A percentile compares a stretch with the other conserved stretches of the same genome.
phyloP scores from a whole-genome alignment of 352 stramenopile genomes.

The Phytopythium cucurbitacearum region DNA sequence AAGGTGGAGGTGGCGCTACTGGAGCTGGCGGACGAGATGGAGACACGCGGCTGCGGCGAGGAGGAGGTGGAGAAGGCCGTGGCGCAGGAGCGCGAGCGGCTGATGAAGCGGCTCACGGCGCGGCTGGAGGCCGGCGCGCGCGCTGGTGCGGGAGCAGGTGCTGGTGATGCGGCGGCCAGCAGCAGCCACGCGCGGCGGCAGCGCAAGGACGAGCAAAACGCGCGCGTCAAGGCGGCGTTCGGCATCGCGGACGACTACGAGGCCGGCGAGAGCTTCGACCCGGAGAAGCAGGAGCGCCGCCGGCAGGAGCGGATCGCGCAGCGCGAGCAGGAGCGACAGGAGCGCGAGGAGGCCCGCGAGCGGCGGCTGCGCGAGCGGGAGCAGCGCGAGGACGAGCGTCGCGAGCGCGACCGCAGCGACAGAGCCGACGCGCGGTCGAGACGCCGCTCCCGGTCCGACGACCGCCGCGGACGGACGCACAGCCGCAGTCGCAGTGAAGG shows the following conservation, averaged over 20 bases:
- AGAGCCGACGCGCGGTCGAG: constrained; percentile 10
- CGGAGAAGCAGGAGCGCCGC: constrained; percentile 61
- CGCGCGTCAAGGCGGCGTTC: constrained; percentile 64
- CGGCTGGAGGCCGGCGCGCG: constrained; percentile 1
- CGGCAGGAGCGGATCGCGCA: constrained; percentile 42
- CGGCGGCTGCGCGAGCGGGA: constrained; percentile 32
- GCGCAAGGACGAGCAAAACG: constrained; percentile 67
- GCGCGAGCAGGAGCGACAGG: constrained; percentile 42
- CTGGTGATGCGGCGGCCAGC: no score
- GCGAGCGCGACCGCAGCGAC: constrained; percentile 23
- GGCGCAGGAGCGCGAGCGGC: constrained; percentile 42
- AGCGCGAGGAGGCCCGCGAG: constrained; percentile 36
- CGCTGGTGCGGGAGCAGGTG: neutral
- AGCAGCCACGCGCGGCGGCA: constrained; percentile 54
- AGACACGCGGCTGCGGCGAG: constrained; percentile 60
- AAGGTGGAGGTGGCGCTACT: constrained; percentile 76
- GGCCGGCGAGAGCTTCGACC: constrained; percentile 72
- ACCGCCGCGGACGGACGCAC: constrained; percentile 8
- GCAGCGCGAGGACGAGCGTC: constrained; percentile 24
- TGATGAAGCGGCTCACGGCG: constrained; percentile 30
- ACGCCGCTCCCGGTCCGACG: constrained; percentile 15
- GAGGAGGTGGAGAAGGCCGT: constrained; percentile 72
- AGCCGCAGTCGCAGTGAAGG: constrained; percentile 10
- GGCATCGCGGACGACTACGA: constrained; percentile 70
- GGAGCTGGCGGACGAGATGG: constrained; percentile 76